phyloP scores from a whole-genome alignment of 1,284 basidiomycete genomes.

The Heliocybe sulcata region DNA sequence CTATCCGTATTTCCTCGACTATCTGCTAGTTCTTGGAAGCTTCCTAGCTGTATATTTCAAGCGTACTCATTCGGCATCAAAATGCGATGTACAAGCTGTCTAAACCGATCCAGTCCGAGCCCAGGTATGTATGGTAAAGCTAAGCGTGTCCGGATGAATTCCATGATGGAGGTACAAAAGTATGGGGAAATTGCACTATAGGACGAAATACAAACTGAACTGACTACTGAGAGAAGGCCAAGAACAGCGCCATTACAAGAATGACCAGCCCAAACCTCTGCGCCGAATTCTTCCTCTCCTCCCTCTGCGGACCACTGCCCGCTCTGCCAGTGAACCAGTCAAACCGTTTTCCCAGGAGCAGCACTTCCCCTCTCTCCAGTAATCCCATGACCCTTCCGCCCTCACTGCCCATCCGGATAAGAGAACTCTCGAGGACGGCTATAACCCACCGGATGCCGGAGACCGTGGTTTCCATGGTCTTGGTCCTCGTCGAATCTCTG shows the following conservation, averaged over 20 bases:
- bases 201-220: not conserved
- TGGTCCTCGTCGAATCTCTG: constrained; percentile 27
- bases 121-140: too few species aligned
- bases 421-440: constrained; percentile 38
- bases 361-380: constrained; percentile 33
- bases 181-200: too few species aligned
- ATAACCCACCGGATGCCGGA: constrained; percentile 26
- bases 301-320: constrained; percentile 31
- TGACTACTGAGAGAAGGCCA: not conserved
- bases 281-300: constrained; percentile 33
- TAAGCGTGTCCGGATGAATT: too few species aligned
- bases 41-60: too few species aligned
- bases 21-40: too few species aligned
- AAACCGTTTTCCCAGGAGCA: constrained; percentile 33
- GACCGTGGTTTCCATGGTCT: constrained; percentile 27
- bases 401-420: constrained; percentile 46
- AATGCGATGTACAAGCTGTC: too few species aligned
- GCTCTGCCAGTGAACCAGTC: constrained; percentile 45
- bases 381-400: constrained; percentile 39
- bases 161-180: too few species aligned
- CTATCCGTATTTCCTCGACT: too few species aligned
- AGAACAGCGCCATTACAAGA: constrained; percentile 2
- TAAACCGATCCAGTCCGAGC: too few species aligned
- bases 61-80: too few species aligned
- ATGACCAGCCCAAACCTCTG: constrained; percentile 20